These are phyloP conservation scores for Tephrocybe sp. DNA, from an alignment of 768 basidiomycete genomes.

Conservation along the genomic window DNA sequence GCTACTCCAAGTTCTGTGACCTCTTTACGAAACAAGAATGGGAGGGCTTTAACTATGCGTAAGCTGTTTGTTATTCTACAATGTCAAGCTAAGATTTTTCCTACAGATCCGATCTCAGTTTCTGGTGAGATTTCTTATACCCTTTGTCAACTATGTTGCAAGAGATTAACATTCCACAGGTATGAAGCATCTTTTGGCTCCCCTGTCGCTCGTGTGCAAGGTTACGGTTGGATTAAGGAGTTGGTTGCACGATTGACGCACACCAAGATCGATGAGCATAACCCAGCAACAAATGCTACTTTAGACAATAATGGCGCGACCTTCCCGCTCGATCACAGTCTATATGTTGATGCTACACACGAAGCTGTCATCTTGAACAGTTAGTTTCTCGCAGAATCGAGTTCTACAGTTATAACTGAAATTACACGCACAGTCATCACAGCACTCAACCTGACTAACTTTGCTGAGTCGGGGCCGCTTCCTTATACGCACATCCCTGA, in stretches of 20 bases:
- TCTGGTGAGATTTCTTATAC: conserved; percentile 41
- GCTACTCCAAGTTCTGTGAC: conserved; percentile 88
- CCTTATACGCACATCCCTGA: conserved; percentile 69
- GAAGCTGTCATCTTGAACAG: conserved; percentile 88
- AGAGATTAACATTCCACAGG: conserved; percentile 25
- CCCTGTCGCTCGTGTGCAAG: conserved; percentile 72
- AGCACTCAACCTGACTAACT: conserved; percentile 76
- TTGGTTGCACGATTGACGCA: conserved; percentile 80
- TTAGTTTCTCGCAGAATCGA: conserved; percentile 26
- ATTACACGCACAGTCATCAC: conserved; percentile 56
- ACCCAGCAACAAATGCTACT: conserved; percentile 84
- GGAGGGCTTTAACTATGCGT: conserved; percentile 91
- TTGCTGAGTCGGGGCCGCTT: conserved; percentile 72
- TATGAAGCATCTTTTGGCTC: conserved; percentile 82
- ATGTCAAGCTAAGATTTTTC: neutral
- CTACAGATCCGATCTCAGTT: conserved; percentile 57
- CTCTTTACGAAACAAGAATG: conserved; percentile 91
- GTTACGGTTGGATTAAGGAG: conserved; percentile 81
- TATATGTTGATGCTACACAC: conserved; percentile 90
- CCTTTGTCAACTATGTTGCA: neutral
- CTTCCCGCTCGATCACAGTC: conserved; percentile 66
- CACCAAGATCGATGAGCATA: conserved; percentile 64
- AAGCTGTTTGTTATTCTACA: neutral
- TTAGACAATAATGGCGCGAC: conserved; percentile 64
- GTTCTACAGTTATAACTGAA: neutral